Conservation (phyloP, 1,139 yeast genomes). For the Geotrichum carabidarum region DNA sequence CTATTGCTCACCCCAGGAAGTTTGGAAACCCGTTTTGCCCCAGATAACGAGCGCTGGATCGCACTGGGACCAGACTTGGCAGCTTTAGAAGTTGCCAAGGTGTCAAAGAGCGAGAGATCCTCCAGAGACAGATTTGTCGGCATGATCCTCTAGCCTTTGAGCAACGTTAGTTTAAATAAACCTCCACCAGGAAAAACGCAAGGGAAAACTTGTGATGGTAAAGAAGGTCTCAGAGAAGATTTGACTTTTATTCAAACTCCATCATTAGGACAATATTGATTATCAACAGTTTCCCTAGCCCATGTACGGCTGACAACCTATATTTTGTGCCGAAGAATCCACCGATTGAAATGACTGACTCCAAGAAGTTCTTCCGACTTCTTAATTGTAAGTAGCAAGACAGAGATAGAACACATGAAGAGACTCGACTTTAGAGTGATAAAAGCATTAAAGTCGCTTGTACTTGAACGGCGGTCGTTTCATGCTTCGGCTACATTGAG, state of each 20-base stretch:
- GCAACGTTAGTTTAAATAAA: no score
- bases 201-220: no score
- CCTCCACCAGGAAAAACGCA: no score
- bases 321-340: neutral
- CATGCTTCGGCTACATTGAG: neutral
- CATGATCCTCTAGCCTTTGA: neutral
- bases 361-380: neutral
- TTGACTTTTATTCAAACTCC: no score
- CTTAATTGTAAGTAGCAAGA: neutral
- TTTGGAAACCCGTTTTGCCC: no score
- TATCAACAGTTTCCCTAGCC: neutral
- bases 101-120: conserved; percentile 21
- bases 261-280: no score
- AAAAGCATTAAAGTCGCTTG: neutral
- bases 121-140: neutral
- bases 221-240: no score
- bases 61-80: no score
- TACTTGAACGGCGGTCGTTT: neutral
- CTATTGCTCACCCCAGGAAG: neutral
- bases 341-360: no score
- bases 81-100: neutral
- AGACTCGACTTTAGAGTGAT: neutral
- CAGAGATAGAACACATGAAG: neutral
- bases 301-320: neutral
- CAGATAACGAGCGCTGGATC: no score